A percentile compares a stretch with the other conserved stretches of the same genome.
Conservation (phyloP, 139 green algal genomes). For the Tetraselmis chui region DNA sequence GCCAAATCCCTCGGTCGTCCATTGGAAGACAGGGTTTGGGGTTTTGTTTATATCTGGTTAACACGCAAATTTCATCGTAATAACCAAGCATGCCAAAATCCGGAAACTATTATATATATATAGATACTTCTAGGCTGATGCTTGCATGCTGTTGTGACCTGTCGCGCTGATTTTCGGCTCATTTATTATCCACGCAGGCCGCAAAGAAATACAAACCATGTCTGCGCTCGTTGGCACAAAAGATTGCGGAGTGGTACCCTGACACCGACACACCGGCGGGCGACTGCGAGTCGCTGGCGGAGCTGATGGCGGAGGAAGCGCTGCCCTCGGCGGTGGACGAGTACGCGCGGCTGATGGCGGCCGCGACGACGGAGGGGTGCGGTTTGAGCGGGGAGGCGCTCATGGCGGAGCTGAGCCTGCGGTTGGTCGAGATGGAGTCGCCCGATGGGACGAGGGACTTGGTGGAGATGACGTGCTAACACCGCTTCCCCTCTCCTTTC, state of each 20-base stretch:
- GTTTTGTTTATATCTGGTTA: neutral
- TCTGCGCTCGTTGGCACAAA: neutral
- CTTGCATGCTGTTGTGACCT: neutral
- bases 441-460: neutral
- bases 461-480: neutral
- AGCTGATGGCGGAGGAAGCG: neutral
- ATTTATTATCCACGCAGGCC: no score
- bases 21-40: no score
- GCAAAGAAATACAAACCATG: neutral
- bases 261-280: neutral
- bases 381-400: neutral
- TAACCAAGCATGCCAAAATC: no score
- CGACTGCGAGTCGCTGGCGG: neutral
- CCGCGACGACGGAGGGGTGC: no score
- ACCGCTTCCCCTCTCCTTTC: no score
- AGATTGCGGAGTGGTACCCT: neutral
- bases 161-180: no score
- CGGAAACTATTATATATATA: neutral
- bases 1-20: no score
- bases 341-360: neutral
- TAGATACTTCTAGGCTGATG: neutral
- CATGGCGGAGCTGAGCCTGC: neutral
- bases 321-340: neutral
- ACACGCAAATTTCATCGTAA: neutral
- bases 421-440: neutral